phyloP scores from a whole-genome alignment of 768 basidiomycete genomes.

The Steccherinum ochraceum region DNA sequence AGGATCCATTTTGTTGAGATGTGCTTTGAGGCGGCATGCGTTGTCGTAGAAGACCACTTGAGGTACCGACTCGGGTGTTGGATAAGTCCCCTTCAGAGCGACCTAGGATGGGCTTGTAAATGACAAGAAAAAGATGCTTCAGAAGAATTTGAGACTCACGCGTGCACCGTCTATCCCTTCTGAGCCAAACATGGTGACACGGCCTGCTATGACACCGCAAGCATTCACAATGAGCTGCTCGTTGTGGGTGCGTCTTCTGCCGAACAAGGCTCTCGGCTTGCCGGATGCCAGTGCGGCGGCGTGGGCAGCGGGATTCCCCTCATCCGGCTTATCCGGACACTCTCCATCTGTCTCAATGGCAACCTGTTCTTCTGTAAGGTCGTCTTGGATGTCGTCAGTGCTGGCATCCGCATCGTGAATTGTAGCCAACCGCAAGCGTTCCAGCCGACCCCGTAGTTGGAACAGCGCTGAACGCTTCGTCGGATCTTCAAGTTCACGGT shows the following conservation, averaged over 20 bases:
- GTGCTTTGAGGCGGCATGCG: slow-evolving; percentile 15
- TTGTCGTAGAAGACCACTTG: slow-evolving; percentile 23
- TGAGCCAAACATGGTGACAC: slow-evolving; percentile 16
- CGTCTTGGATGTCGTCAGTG: not conserved
- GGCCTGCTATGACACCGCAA: slow-evolving; percentile 11
- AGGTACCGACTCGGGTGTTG: slow-evolving; percentile 10
- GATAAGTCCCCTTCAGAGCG: slow-evolving; percentile 6
- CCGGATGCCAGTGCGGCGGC: too few relatives aligned
- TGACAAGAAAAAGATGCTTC: slow-evolving; percentile 7
- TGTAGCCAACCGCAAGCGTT: not conserved
- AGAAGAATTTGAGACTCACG: slow-evolving; percentile 1
- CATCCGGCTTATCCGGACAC: not conserved
- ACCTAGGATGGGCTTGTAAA: slow-evolving; percentile 7
- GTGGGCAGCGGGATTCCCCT: too few relatives aligned
- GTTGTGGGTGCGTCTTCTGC: slow-evolving; percentile 20
- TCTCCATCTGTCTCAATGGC: not conserved
- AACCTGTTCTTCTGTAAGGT: not conserved
- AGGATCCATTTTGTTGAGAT: not conserved
- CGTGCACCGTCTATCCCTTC: slow-evolving; percentile 11
- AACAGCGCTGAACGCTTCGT: not conserved
- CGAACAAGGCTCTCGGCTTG: not conserved
- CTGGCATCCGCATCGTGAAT: not conserved
- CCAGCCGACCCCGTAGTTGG: not conserved
- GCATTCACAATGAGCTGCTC: slow-evolving; percentile 19
- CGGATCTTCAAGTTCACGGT: too few relatives aligned